phyloP scores from a whole-genome alignment of 2,329 filamentous ascomycete species.

The Hymenoscyphus fraxineus region DNA sequence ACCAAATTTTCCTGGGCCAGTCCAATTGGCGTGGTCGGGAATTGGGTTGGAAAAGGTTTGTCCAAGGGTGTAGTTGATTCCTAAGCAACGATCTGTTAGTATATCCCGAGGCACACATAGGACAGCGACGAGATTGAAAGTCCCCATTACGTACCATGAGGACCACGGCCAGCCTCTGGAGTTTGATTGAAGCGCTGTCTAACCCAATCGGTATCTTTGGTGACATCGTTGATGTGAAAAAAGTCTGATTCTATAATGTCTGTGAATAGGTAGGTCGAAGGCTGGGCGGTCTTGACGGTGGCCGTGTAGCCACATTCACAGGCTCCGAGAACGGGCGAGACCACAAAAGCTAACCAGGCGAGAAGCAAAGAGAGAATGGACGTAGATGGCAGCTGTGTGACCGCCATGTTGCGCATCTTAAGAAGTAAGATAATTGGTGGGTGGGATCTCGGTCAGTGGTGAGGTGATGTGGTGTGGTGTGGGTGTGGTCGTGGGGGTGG shows the following conservation, averaged over 20 bases:
- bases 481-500: neutral
- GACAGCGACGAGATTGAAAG: neutral
- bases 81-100: constrained; percentile 4
- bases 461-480: no score
- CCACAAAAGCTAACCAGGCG: constrained; percentile 8
- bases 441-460: no score
- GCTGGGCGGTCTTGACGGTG: constrained; percentile 37
- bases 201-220: constrained; percentile 57
- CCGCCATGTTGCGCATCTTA: neutral
- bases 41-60: constrained; percentile 57
- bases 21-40: constrained; percentile 40
- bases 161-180: constrained; percentile 53
- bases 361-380: neutral
- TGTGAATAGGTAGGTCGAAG: constrained; percentile 55
- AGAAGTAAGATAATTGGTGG: neutral
- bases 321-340: constrained; percentile 37
- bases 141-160: constrained; percentile 44
- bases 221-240: constrained; percentile 48
- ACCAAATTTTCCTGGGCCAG: constrained; percentile 42
- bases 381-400: neutral
- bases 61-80: constrained; percentile 52
- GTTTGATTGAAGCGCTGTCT: constrained; percentile 65
- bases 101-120: neutral
- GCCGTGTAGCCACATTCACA: constrained; percentile 73
- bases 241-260: constrained; percentile 72